Evolutionary conservation across 768 basidiomycete species (phyloP).

Genomic region (Suillus clintonianus): DNA sequence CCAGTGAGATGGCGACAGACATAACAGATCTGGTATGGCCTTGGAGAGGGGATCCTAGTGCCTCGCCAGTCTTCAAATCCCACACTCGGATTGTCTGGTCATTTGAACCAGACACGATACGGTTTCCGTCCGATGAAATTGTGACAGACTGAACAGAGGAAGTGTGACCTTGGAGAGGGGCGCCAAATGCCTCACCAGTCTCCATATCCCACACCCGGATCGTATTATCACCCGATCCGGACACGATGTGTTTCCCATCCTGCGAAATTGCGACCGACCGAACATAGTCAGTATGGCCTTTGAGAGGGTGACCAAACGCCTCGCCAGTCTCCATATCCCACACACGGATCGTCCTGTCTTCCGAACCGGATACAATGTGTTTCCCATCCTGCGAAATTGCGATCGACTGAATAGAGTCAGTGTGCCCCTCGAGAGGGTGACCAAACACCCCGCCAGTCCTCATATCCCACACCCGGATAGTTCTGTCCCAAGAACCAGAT

Average conservation of each 20-base stretch:
- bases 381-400: background rate
- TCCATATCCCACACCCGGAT: slow-evolving; percentile 13
- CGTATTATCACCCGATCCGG: background rate
- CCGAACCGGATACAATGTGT: slow-evolving; percentile 7
- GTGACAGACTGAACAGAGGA: background rate
- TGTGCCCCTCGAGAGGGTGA: background rate
- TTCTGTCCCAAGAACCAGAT: background rate
- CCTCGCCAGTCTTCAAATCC: background rate
- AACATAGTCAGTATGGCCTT: background rate
- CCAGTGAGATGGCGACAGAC: slow-evolving; percentile 3
- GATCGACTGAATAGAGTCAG: background rate
- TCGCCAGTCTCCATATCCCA: slow-evolving; percentile 18
- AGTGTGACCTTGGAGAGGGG: background rate
- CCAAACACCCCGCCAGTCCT: background rate
- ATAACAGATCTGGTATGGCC: background rate
- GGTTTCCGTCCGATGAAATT: background rate
- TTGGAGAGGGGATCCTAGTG: background rate
- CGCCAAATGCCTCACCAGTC: background rate
- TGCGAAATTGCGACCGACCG: background rate
- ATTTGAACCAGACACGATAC: slow-evolving; percentile 1
- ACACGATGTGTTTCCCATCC: background rate
- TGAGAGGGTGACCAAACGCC: slow-evolving; percentile 15
- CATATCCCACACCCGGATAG: background rate
- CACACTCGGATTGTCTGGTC: slow-evolving; percentile 3
- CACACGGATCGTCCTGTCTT: slow-evolving; percentile 7